These are phyloP conservation scores for Flueggea neowawraea DNA, from an alignment of 441 rosid species.

Conservation along the genomic window DNA sequence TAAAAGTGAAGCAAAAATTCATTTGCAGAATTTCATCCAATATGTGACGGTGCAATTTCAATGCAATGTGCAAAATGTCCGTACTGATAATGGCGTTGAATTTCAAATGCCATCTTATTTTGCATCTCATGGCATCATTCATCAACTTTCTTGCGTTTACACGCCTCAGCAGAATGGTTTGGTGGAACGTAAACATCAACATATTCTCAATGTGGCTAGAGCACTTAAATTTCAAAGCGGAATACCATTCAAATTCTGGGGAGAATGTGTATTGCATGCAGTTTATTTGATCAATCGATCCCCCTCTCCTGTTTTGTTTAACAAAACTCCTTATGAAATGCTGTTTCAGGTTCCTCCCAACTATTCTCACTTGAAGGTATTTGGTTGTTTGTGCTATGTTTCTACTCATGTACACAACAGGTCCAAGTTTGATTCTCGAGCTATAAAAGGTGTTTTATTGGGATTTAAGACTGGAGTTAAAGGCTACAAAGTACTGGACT, in stretches of 20 bases:
- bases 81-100: not conserved
- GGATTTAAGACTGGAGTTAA: not conserved
- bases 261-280: not conserved
- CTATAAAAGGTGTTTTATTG: not conserved
- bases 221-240: not conserved
- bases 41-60: not conserved
- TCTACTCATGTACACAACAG: not conserved
- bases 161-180: conserved; percentile 1
- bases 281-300: not conserved
- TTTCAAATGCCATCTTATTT: not conserved
- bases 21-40: not conserved
- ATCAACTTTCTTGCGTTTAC: not conserved
- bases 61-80: not conserved
- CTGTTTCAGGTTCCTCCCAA: too few species aligned
- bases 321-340: not conserved
- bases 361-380: too few species aligned
- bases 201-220: not conserved
- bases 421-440: not conserved
- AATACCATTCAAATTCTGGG: not conserved
- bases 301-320: not conserved
- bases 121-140: not conserved
- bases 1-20: not conserved
- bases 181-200: not conserved
- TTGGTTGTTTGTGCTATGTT: not conserved
- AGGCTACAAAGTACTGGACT: not conserved